phyloP scores from a whole-genome alignment of 306 rosid genomes.

The Clitoria ternatea region DNA sequence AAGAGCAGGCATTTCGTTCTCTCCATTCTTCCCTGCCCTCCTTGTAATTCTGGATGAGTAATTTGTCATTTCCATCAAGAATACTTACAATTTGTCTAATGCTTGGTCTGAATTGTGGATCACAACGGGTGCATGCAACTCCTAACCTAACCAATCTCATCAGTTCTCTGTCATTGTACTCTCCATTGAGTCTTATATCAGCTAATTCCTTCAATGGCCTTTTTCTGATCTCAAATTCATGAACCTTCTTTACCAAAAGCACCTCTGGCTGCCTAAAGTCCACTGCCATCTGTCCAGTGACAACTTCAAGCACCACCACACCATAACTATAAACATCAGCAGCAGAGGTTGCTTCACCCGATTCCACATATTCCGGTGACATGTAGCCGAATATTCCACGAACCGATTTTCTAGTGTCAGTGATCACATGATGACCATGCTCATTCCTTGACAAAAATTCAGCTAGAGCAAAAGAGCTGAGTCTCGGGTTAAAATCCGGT shows the following conservation, averaged over 20 bases:
- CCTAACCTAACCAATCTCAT: constrained; percentile 65
- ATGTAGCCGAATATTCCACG: constrained; percentile 88
- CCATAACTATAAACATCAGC: constrained; percentile 93
- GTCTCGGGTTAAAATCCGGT: constrained; percentile 79
- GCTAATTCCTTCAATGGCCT: constrained; percentile 66
- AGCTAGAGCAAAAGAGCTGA: constrained; percentile 82
- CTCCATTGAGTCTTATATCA: constrained; percentile 62
- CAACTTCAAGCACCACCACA: constrained; percentile 76
- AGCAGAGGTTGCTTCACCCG: constrained; percentile 65
- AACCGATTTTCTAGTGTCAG: constrained; percentile 42
- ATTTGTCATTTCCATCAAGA: constrained; percentile 71
- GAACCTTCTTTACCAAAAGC: constrained; percentile 72
- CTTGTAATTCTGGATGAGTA: constrained; percentile 32
- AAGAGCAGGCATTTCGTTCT: constrained; percentile 46
- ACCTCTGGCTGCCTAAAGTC: constrained; percentile 87
- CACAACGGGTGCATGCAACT: constrained; percentile 59
- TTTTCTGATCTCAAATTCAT: constrained; percentile 49
- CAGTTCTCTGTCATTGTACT: constrained; percentile 55
- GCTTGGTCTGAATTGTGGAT: constrained; percentile 65
- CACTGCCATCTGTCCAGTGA: constrained; percentile 79
- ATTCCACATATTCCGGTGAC: constrained; percentile 78
- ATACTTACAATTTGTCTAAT: constrained; percentile 74
- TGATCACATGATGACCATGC: constrained; percentile 54
- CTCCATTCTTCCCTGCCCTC: constrained; percentile 80
- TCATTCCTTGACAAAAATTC: constrained; percentile 83